Evolutionary conservation across 2,329 filamentous ascomycete genomes (phyloP), one percentile per base, ranked within the genome.

Genomic region (Lasiodiplodia hormozganensis): DNA sequence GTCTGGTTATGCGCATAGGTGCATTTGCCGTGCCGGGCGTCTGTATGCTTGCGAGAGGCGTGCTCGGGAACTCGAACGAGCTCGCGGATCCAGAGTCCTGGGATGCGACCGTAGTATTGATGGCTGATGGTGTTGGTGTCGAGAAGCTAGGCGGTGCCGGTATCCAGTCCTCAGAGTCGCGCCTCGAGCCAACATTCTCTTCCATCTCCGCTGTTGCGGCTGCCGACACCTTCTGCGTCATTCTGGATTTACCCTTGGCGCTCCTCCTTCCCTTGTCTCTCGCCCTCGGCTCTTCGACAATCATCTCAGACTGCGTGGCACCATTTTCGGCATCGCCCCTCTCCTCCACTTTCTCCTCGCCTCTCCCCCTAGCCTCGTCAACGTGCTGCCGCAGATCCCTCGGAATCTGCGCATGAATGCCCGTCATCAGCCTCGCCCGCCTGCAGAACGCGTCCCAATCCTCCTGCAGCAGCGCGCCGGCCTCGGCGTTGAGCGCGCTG

Each of bases 401-500:
- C 0, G 87, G 86, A 21, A 89, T 80, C 0, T 80, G 80, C 11
- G 88, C 88, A 73, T 90, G 87, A 14, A 90, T 88, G 2, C 84
- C 85, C 3, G 87, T 87, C 88, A 89, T 89, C 54, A 90, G 75
- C 75, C 81, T 85, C 18, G 88, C 88, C 69, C 88, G 80, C 62
- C 84, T 80, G 60, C 84, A 84, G 73, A 88, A 90, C 0, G 81
- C 82, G 5, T 84, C 82, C 76, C 86, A 90, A 71, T 89, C 85
- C 68, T 88, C 87, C 70, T 87, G 86, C 7, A 87, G 80, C 69
- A 90, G 74, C 38, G 84, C 83, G 2, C 88, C 88, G 14, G 88
- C 87, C 28, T 86, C 84, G 11, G 86, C 85, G 71, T 90, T 90
- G 70, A 90, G 77, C 8, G 88, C 88, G 68, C 87, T 89, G 70